Base-by-base conservation (phyloP, 768 basidiomycete genomes). In the Boletus sensibilis region DNA sequence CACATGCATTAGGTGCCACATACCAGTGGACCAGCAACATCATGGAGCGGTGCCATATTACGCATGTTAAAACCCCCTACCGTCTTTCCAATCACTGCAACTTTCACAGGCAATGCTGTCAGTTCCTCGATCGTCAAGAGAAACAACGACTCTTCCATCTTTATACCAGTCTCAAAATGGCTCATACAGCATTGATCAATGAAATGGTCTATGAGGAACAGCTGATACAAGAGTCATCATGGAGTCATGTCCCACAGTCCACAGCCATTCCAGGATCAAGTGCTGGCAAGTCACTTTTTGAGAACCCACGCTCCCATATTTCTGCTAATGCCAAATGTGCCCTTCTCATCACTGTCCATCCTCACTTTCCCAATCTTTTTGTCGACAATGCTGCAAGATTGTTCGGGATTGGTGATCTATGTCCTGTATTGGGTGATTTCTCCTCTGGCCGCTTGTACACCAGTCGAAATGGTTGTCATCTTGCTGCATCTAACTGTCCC, bases 1-100 rank as follows among this genome's bases (percentile, higher is more conserved):
- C 5, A 25, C 25, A n/a, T n/a, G 37, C 31, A 1, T 69, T 68
- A 47, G 78, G 77, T 0, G 65, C 61, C 6, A 50, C 71, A 5
- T 52, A 55, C 23, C 59, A 62, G 4, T 62, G 55, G 51, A 62
- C 23, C 6, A 62, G 59, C 10, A 25, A 62, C 8, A 52, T 62
- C 12, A 62, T 60, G 0, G 37, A 62, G 16, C 14, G 16, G 1
- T 61, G 55, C 23, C 60, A 62, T 13, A 57, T 61, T 2, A 62
- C 42, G 0, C 52, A 51, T 20, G 43, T 42, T 1, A 62, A 62
- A 33, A 41, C 0, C 0, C 60, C 55, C 11, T 61, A 62, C 20
- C 12, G 4, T 5, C 13, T 31, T 1, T 54, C 52, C 0, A 61
- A 62, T n/a, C 44, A 18, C 3, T 14, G 13, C 5, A 11, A 61